Conservation (phyloP, 352 stramenopile genomes). For the Pythium grandisporangium region DNA sequence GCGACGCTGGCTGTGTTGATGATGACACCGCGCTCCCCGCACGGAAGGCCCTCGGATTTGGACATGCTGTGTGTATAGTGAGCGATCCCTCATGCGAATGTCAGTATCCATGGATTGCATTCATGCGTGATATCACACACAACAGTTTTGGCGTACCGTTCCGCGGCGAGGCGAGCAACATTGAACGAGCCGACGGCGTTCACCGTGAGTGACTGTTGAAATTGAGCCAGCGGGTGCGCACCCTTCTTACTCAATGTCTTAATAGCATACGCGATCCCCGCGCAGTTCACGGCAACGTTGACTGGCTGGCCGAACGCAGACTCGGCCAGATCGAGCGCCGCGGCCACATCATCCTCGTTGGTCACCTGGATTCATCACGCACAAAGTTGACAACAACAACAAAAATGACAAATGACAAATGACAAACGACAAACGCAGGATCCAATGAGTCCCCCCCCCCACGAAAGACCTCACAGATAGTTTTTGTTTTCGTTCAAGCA, state of each 20-base stretch:
- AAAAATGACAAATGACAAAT: not conserved
- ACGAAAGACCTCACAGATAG: not conserved
- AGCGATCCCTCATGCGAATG: too few species aligned
- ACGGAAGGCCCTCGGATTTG: slow-evolving; percentile 47
- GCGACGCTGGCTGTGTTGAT: slow-evolving; percentile 98
- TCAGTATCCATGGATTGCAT: too few species aligned
- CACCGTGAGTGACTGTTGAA: slow-evolving; percentile 92
- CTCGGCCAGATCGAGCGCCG: slow-evolving; percentile 88
- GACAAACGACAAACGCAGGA: too few species aligned
- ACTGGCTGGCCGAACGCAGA: slow-evolving; percentile 88
- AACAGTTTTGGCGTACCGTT: slow-evolving; percentile 73
- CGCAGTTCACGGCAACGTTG: slow-evolving; percentile 94
- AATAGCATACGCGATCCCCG: slow-evolving; percentile 89
- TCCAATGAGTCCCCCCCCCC: not conserved
- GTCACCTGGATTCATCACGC: slow-evolving; percentile 63
- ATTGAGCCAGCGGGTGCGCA: slow-evolving; percentile 88
- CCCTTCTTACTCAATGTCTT: slow-evolving; percentile 92
- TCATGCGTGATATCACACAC: too few species aligned
- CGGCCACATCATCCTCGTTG: slow-evolving; percentile 82
- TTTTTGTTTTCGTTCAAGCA: too few species aligned
- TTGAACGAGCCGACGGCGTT: slow-evolving; percentile 99
- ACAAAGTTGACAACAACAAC: not conserved
- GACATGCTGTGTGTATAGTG: slow-evolving; percentile 59
- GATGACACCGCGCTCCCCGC: slow-evolving; percentile 93
- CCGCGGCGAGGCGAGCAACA: slow-evolving; percentile 90